Evolutionary conservation across 2,329 filamentous ascomycete species (phyloP), one percentile per base, ranked within the genome.

Genomic region (Scolecobasidium constrictum): DNA sequence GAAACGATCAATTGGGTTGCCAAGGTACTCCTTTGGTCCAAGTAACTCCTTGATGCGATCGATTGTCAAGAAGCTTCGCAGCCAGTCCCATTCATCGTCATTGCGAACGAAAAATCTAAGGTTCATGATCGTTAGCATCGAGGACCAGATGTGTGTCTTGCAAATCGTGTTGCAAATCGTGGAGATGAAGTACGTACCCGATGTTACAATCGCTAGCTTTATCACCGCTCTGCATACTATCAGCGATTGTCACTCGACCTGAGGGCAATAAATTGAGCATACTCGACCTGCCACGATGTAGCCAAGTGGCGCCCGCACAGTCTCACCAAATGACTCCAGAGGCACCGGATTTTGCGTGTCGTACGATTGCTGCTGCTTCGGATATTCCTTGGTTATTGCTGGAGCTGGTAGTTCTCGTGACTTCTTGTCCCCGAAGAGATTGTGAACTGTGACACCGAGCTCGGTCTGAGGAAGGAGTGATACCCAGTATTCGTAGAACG

Each of bases 81-180:
- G 41, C 52, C 52, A 56, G 19, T 53, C 53, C 47, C 49, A 55
- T 35, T 55, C 53, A 28, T 55, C 53, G 20, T 49, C 48, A 36
- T 53, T 31, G 9, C 51, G 49, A 2, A 54, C 51, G 38, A 51
- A 55, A 40, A 42, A 34, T 4, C 42, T n/a, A n/a, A n/a, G n/a
- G n/a, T n/a, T n/a, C n/a, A n/a, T n/a, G n/a, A n/a, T n/a, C 67
- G 3, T n/a, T n/a, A n/a, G n/a, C n/a, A n/a, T n/a, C n/a, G n/a
- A n/a, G n/a, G n/a, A n/a, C n/a, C n/a, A n/a, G n/a, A n/a, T n/a
- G n/a, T n/a, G n/a, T n/a, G n/a, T n/a, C n/a, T n/a, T n/a, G n/a
- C n/a, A n/a, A n/a, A n/a, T n/a, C n/a, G n/a, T n/a, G n/a, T n/a
- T n/a, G n/a, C n/a, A n/a, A n/a, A n/a, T n/a, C n/a, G n/a, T n/a